Evolutionary conservation across 208 protist genomes (phyloP).

Genomic region (Wallacemonas sp.): DNA sequence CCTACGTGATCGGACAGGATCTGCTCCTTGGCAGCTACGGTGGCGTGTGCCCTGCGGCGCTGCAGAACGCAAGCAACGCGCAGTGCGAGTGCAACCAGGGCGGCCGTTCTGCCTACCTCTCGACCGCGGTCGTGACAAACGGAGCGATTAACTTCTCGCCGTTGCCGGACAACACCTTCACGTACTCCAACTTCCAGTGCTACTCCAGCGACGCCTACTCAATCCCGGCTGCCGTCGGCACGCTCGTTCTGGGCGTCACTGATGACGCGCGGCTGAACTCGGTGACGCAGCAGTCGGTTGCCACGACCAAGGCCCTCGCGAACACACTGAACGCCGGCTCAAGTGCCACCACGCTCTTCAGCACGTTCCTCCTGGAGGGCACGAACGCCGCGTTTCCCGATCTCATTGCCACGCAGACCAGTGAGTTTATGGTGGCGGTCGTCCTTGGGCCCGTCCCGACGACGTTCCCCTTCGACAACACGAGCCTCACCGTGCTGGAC

Average conservation of each 20-base stretch:
- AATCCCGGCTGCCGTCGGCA: background rate
- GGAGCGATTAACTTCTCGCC: background rate
- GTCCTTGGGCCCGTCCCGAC: background rate
- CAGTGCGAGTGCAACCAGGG: conserved; percentile 48
- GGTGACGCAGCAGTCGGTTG: background rate
- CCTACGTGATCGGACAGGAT: conserved; percentile 48
- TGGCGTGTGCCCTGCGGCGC: conserved; percentile 16
- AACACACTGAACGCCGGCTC: background rate
- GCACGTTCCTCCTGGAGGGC: background rate
- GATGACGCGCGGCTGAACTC: background rate
- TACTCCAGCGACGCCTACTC: conserved; percentile 1
- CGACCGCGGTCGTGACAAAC: background rate
- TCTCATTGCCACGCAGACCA: background rate
- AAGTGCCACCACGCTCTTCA: background rate
- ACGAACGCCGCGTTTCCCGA: background rate
- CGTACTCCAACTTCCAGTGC: conserved; percentile 10
- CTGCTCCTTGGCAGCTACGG: conserved; percentile 63
- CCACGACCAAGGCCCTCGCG: background rate
- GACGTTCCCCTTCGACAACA: background rate
- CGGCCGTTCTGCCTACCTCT: conserved; percentile 23
- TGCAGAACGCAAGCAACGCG: background rate
- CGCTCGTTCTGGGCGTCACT: background rate
- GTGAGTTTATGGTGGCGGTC: background rate
- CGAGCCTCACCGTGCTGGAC: conserved; percentile 2
- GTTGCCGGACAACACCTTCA: conserved; percentile 8